Evolutionary conservation across 495 filamentous ascomycete genomes (phyloP), one percentile per base, ranked within the genome.

Genomic region (Penicillium cosmopolitanum): DNA sequence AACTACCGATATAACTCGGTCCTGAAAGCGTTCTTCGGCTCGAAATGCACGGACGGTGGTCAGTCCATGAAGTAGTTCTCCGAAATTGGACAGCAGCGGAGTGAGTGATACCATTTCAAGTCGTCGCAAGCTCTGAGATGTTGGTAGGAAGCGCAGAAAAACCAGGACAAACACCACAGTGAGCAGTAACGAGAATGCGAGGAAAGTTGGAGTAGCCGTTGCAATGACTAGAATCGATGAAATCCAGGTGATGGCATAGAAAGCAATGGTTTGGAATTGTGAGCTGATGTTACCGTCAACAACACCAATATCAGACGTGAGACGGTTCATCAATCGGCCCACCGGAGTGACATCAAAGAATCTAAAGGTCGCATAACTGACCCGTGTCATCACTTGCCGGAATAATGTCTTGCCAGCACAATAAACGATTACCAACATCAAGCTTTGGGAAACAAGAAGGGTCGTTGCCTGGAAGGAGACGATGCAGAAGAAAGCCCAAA

Each of bases 291-390:
- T 86, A 0, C 91, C 90, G 69, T 96, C 92, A 9, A 94, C 76
- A 15, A 88, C 90, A 12, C 87, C 88, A 71, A 95, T 94, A 66
- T 96, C 92, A 3, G 88, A 89, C 0, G 90, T 94, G 55, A 96
- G 74, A 16, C 92, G 83, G 68, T 96, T 96, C 90, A 94, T 93
- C 63, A 96, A 75, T 21, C 90, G 82, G 0, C 91, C 91, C 18
- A 93, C 84, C 0, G 91, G 91, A 3, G 91, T 96, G 5, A 91
- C 84, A 70, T 96, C 91, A 76, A 92, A 93, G 71, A 91, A 96
- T 36, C 90, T 86, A 70, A 96, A 96, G 2, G 87, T 93, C 16
- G 91, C 89, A 69, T 87, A 82, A 64, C 84, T 86, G 55, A 94
- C 89, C 34, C 81, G 81, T 8, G 80, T 61, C 77, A 95, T 85